Percentiles rank a stretch among this genome's conserved stretches.
Conservation (phyloP, 2,329 filamentous ascomycete species). For the Penicillium sp. region DNA sequence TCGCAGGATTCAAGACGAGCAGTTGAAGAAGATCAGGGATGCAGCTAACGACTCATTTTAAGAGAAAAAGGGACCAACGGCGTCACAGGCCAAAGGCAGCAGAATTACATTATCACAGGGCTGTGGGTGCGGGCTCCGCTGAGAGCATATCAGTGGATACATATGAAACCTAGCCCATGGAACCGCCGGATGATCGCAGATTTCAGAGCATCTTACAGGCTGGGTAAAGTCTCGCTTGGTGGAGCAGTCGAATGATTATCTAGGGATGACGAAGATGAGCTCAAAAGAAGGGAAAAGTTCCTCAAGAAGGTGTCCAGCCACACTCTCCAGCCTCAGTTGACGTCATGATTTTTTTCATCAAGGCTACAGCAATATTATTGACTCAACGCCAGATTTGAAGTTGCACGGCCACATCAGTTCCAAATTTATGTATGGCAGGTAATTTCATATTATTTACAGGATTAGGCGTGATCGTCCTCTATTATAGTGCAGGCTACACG, state of each 20-base stretch:
- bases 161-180: conserved; percentile 14
- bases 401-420: conserved; percentile 3
- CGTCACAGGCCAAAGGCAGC: conserved; percentile 26
- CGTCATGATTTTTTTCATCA: not conserved
- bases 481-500: not conserved
- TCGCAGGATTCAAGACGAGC: not conserved
- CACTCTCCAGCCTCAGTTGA: conserved; percentile 14
- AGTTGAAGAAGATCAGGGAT: not conserved
- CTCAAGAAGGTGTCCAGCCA: not conserved
- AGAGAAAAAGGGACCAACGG: not conserved
- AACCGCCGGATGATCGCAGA: conserved; percentile 12
- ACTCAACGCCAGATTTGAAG: not conserved
- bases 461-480: not conserved
- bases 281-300: not conserved
- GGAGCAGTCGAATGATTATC: conserved; percentile 20
- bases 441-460: not conserved
- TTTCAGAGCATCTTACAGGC: conserved; percentile 17
- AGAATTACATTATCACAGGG: conserved; percentile 25
- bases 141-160: conserved; percentile 28
- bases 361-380: not conserved
- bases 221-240: conserved; percentile 3
- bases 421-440: not conserved
- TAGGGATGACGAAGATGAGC: conserved; percentile 22
- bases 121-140: conserved; percentile 19
- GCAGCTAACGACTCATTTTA: conserved; percentile 7